A percentile compares a stretch with the other conserved stretches of the same genome.
Conservation (phyloP, 495 filamentous ascomycete species). For the Lasiosphaeriaceae sp. region DNA sequence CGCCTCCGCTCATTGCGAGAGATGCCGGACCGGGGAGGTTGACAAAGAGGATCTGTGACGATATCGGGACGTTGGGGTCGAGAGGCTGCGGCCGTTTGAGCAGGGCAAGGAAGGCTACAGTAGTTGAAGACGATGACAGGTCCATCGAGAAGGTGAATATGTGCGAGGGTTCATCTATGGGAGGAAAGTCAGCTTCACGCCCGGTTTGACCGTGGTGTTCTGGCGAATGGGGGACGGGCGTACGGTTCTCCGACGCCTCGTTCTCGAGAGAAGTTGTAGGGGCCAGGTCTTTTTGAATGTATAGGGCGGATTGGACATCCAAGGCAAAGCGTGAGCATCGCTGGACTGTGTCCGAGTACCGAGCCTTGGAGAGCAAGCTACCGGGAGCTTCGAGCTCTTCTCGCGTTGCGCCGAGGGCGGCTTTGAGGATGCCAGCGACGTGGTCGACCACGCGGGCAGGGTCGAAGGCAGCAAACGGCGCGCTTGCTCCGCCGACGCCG, state of each 20-base stretch:
- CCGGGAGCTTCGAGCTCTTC: conserved; percentile 74
- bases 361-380: conserved; percentile 72
- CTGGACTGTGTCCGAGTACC: conserved; percentile 72
- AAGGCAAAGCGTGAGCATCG: conserved; percentile 85
- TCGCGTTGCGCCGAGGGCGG: conserved; percentile 79
- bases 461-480: conserved; percentile 45
- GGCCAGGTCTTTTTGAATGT: conserved; percentile 79
- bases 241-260: conserved; percentile 29
- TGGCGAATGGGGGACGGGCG: not conserved
- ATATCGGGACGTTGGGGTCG: conserved; percentile 72
- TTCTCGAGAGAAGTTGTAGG: conserved; percentile 35
- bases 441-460: conserved; percentile 66
- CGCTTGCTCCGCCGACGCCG: conserved; percentile 30
- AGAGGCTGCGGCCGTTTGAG: conserved; percentile 86
- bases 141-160: conserved; percentile 77
- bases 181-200: conserved; percentile 2
- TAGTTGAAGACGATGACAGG: conserved; percentile 71
- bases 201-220: not conserved
- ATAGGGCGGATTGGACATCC: conserved; percentile 81
- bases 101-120: conserved; percentile 78
- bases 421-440: conserved; percentile 70
- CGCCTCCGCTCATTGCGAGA: conserved; percentile 56
- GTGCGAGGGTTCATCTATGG: conserved; percentile 46
- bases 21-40: conserved; percentile 79
- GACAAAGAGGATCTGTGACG: conserved; percentile 83